These are phyloP conservation scores for Sergeia podlipaevii DNA, from an alignment of 208 protist species.

Conservation along the genomic window DNA sequence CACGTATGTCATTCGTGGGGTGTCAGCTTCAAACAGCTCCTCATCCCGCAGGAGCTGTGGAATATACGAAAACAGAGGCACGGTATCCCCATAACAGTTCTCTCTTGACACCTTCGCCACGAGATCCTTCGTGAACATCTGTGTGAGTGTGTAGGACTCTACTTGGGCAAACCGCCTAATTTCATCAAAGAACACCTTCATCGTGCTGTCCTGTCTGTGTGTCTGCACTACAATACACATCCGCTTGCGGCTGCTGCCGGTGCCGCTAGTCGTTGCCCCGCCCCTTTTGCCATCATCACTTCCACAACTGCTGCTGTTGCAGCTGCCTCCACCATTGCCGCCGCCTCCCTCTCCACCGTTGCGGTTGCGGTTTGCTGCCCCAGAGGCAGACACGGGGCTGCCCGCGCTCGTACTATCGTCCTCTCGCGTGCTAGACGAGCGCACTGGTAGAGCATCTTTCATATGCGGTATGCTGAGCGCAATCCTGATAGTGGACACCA, in stretches of 20 bases:
- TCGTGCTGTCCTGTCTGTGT: slow-evolving; percentile 72
- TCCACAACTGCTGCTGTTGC: slow-evolving; percentile 6
- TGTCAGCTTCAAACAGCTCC: background rate
- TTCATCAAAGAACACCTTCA: slow-evolving; percentile 71
- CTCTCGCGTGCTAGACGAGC: background rate
- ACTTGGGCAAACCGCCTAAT: slow-evolving; percentile 34
- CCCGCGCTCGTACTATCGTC: background rate
- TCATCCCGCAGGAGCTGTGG: background rate
- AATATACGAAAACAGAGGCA: no score
- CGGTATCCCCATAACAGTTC: no score
- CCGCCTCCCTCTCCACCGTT: no score
- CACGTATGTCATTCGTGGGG: slow-evolving; percentile 23
- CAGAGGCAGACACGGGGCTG: background rate
- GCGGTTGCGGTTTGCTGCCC: no score
- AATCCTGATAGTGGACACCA: slow-evolving; percentile 51
- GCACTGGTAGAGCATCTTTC: background rate
- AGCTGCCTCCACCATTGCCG: background rate
- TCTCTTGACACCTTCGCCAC: background rate
- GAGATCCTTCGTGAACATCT: no score
- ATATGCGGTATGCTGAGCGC: slow-evolving; percentile 15
- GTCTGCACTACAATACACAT: slow-evolving; percentile 77
- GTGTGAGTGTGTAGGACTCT: slow-evolving; percentile 34
- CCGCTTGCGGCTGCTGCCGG: slow-evolving; percentile 7
- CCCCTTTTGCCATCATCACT: background rate
- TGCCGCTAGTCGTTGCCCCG: background rate